Conservation (phyloP, 2,329 filamentous ascomycete genomes). For the Aspergillus pseudotamarii region DNA sequence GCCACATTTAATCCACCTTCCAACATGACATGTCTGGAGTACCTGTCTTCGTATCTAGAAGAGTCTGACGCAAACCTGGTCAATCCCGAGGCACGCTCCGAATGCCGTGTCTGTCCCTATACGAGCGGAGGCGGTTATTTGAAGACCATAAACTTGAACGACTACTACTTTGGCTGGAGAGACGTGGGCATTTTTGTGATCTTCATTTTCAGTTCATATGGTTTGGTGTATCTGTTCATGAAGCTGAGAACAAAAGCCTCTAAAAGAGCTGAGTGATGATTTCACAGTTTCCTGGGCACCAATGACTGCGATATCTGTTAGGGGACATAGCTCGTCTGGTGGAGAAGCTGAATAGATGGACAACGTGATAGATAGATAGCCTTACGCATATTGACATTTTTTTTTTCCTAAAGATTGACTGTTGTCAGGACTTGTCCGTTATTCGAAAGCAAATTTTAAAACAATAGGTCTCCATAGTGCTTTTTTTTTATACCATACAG, state of each 20-base stretch:
- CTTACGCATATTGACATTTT: background rate
- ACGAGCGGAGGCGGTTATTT: slow-evolving; percentile 16
- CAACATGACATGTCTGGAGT: slow-evolving; percentile 5
- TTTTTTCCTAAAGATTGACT: no score
- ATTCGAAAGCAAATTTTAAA: no score
- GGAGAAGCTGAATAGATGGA: background rate
- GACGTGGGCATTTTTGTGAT: slow-evolving; percentile 16
- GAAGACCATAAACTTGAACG: slow-evolving; percentile 15
- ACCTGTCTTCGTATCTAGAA: background rate
- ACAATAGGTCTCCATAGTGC: no score
- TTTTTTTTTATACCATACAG: no score
- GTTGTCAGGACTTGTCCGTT: no score
- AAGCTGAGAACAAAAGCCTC: slow-evolving; percentile 19
- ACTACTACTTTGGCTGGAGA: slow-evolving; percentile 18
- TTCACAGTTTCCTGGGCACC: background rate
- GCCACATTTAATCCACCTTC: slow-evolving; percentile 33
- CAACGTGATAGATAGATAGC: no score
- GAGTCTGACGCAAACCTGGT: slow-evolving; percentile 21
- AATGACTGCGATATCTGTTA: background rate
- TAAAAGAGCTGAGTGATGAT: slow-evolving; percentile 12
- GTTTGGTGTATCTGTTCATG: slow-evolving; percentile 18
- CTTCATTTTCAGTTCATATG: slow-evolving; percentile 12
- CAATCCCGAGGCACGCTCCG: slow-evolving; percentile 50
- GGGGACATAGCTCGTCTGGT: background rate
- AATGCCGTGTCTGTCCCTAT: slow-evolving; percentile 28